Evolutionary conservation across 2,329 filamentous ascomycete species (phyloP), one percentile per base, ranked within the genome.

Genomic region (Fusarium hainanense): DNA sequence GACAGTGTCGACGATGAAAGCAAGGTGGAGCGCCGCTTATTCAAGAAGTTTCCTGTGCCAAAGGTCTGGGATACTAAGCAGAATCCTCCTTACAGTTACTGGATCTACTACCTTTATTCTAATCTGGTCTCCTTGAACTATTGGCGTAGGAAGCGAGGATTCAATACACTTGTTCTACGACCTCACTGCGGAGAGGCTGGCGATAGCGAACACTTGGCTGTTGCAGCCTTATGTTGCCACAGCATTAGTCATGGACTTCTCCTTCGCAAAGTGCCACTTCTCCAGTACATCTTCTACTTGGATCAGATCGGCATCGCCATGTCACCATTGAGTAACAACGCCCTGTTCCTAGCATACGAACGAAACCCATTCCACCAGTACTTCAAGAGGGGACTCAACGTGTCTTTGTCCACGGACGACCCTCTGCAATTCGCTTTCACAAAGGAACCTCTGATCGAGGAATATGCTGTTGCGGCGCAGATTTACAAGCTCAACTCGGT

Each of bases 301-400:
- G 94, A 99, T 77, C 95, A 98, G 77, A 98, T 99, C 68, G 96
- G 96, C 61, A 96, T 99, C 68, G 96, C 96, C 66, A 99, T 99
- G 96, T 98, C 95, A n/a, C 96, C 96, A 4, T 86, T 99, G 47
- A 97, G 94, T 80, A 99, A 99, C 83, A 99, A 99, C 75, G 96
- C 96, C 0, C 83, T 99, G 32, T 99, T 99, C 82, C 83, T 99
- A 54, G 94, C 95, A 2, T 98, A 99, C 77, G 96, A 99, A 79
- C 90, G 97, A 63, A 99, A 99, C 74, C 96, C 96, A 0, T 99
- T 97, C 81, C 87, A 97, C 73, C 93, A 92, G 75, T 99, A 99
- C 81, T 99, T 99, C 84, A 92, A 93, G 77, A 90, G 96, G 58
- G 96, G 96, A 0, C 82, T 99, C 54, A 99, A 99, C 77, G 94